Evolutionary conservation across 441 rosid genomes (phyloP), one percentile per base, ranked within the genome.

Genomic region (Gossypium gossypioides): DNA sequence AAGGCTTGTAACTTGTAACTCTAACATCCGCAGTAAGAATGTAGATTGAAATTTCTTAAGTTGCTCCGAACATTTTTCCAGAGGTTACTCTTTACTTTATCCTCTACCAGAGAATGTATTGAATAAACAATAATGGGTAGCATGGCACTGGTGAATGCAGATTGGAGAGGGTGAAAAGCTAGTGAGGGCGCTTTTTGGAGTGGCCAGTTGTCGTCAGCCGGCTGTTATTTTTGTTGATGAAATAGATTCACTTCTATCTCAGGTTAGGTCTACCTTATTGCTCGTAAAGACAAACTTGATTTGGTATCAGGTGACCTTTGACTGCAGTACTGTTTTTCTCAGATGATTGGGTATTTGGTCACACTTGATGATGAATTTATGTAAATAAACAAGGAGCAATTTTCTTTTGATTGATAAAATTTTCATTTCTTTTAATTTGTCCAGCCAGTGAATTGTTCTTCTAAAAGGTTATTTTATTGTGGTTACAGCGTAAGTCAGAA

Each of bases 131-230:
- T 44, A 46, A 15, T 32, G 46, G 57, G 10, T 55, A 48, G 59
- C 1, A 12, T 54, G 69, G 12, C 40, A 10, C 29, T 70, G 48
- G 42, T 70, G 64, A 63, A 64, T 81, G 77, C 76, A 92, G 99
- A 90, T 94, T 82, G 99, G 99, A 3, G 97, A 94, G 86, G 97
- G 97, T 63, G 99, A 95, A 88, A 95, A 95, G 85, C 81, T 95
- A 76, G 99, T 95, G 78, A 86, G 99, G 77, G 96, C 99, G 10
- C 94, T 95, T 72, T 95, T 95, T 81, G 97, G 96, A 66, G 99
- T 95, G 71, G 99, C 99, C 62, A 85, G 88, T 81, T 95, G 97
- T 75, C 95, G 96, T 76, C 99, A 95, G 82, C 97, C 99, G 69
- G 97, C 99, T 73, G 97, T 92, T 68, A 92, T 92, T 71, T 95